Conservation (phyloP, 305 asterid genomes). For the Fraxinus floribunda region DNA sequence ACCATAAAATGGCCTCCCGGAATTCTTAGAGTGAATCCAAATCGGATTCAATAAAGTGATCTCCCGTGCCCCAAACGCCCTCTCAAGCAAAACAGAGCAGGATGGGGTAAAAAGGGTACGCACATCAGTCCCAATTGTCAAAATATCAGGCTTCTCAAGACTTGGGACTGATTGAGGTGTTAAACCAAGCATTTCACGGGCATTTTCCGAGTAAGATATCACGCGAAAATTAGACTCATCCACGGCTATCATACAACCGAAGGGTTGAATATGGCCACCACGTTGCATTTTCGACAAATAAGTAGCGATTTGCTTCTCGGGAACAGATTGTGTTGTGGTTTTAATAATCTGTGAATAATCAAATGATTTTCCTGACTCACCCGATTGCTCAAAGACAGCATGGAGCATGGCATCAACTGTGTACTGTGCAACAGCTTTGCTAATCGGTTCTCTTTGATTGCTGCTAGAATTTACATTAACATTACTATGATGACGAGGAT, state of each 20-base stretch:
- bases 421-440: conserved; percentile 74
- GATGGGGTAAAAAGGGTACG: conserved; percentile 63
- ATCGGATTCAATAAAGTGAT: conserved; percentile 68
- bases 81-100: conserved; percentile 54
- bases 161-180: conserved; percentile 76
- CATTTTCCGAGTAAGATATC: conserved; percentile 72
- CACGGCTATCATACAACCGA: conserved; percentile 71
- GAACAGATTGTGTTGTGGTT: conserved; percentile 38
- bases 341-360: conserved; percentile 66
- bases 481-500: conserved; percentile 23
- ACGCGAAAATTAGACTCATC: conserved; percentile 56
- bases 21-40: conserved; percentile 68
- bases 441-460: conserved; percentile 39
- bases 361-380: conserved; percentile 71
- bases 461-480: conserved; percentile 26
- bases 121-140: conserved; percentile 62
- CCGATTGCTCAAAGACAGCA: conserved; percentile 81
- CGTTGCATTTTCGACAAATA: conserved; percentile 74
- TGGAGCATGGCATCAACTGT: conserved; percentile 70
- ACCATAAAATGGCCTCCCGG: conserved; percentile 80
- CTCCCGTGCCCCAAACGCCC: conserved; percentile 71
- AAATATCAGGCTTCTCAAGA: conserved; percentile 48
- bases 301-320: conserved; percentile 67
- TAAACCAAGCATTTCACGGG: conserved; percentile 69
- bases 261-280: conserved; percentile 78